Evolutionary conservation across 129 eudicot species (phyloP).

Genomic region (Chrysanthemum seticuspe): DNA sequence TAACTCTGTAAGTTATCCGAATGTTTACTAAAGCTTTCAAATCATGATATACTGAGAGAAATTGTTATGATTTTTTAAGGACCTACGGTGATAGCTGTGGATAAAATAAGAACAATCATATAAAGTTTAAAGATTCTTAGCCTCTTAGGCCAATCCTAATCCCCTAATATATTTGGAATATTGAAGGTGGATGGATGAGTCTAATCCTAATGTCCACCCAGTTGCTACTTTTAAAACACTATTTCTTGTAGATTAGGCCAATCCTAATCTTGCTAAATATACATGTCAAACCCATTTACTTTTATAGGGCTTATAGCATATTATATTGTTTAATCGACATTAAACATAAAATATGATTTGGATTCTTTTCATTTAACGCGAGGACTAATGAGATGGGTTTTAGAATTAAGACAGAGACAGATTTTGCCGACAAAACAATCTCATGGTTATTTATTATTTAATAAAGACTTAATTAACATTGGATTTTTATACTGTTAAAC

Average conservation of each 20-base stretch:
- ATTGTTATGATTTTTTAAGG: too few species aligned
- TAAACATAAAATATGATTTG: constrained; percentile 1
- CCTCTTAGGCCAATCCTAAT: too few species aligned
- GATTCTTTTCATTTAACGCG: neutral
- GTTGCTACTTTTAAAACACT: constrained; percentile 13
- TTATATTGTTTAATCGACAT: constrained; percentile 23
- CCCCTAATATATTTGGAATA: neutral
- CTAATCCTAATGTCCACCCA: constrained; percentile 35
- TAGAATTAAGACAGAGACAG: neutral
- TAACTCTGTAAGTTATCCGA: too few species aligned
- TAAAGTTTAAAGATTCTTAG: constrained; percentile 10
- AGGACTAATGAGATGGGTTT: constrained; percentile 12
- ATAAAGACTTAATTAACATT: too few species aligned
- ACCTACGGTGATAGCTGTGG: neutral
- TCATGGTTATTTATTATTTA: neutral
- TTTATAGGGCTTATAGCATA: constrained; percentile 5
- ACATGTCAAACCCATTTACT: constrained; percentile 6
- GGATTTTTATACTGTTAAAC: too few species aligned
- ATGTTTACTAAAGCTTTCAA: too few species aligned
- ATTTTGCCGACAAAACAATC: constrained; percentile 3
- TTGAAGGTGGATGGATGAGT: constrained; percentile 22
- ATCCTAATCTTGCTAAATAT: constrained; percentile 25
- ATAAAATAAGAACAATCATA: neutral
- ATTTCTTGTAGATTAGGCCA: constrained; percentile 16
- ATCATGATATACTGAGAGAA: too few species aligned